These are phyloP conservation scores for Sugiyamaella neomexicana DNA, from an alignment of 1,139 yeast species.

Conservation along the genomic window DNA sequence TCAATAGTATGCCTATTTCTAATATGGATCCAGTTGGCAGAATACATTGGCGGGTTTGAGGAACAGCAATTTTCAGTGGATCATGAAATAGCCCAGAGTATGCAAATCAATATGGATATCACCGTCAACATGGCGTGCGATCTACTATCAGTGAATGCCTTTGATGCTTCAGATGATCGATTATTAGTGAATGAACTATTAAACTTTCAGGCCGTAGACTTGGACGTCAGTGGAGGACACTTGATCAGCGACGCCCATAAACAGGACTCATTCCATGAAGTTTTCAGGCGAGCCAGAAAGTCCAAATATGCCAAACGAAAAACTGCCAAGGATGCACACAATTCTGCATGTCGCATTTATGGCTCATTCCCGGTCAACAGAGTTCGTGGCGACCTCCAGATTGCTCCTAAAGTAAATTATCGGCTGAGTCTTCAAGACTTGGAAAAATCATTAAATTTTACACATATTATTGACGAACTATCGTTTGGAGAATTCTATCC, in stretches of 20 bases:
- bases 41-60: constrained; percentile 77
- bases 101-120: constrained; percentile 75
- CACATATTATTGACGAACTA: constrained; percentile 82
- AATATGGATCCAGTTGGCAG: constrained; percentile 85
- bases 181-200: constrained; percentile 75
- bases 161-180: constrained; percentile 75
- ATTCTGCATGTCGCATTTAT: constrained; percentile 83
- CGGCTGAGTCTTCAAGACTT: constrained; percentile 6
- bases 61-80: constrained; percentile 76
- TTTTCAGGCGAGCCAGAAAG: constrained; percentile 29
- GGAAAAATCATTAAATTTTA: constrained; percentile 57
- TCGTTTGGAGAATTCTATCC: constrained; percentile 93
- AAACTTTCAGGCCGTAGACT: constrained; percentile 41
- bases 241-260: constrained; percentile 19
- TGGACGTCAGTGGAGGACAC: constrained; percentile 23
- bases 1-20: constrained; percentile 62
- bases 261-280: constrained; percentile 29
- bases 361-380: constrained; percentile 87
- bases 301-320: constrained; percentile 55
- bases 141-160: constrained; percentile 68
- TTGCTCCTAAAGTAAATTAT: constrained; percentile 55
- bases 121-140: constrained; percentile 85
- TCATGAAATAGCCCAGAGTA: constrained; percentile 53
- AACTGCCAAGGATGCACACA: constrained; percentile 39
- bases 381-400: constrained; percentile 81